Conservation (phyloP, 345 rosid genomes). For the Psidium friedrichsthalianum region DNA sequence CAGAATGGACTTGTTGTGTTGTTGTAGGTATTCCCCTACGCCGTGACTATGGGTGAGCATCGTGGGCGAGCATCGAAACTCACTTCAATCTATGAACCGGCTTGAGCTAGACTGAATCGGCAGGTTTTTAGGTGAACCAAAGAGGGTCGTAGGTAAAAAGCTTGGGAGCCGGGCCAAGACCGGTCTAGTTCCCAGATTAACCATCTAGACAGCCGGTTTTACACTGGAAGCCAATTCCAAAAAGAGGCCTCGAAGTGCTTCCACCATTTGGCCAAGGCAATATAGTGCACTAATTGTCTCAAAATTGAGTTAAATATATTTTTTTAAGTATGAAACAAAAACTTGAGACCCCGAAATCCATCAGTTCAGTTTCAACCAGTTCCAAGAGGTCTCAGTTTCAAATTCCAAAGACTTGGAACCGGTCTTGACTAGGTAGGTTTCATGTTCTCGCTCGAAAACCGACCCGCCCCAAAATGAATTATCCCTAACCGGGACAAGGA, state of each 20-base stretch:
- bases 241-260: neutral
- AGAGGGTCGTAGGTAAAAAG: neutral
- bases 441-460: neutral
- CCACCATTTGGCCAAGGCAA: neutral
- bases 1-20: neutral
- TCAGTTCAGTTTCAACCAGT: neutral
- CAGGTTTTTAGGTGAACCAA: neutral
- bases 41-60: neutral
- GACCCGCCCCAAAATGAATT: neutral
- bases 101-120: accelerated
- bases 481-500: neutral
- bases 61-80: neutral
- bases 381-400: neutral
- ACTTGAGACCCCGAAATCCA: accelerated
- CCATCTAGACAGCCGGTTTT: neutral
- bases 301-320: neutral
- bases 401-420: neutral
- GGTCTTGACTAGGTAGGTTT: neutral
- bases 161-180: neutral
- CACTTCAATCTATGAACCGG: neutral
- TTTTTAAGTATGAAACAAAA: neutral
- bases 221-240: neutral
- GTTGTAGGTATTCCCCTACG: neutral
- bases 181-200: neutral
- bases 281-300: neutral